These are phyloP conservation scores for Pythium pyrilobum DNA, from an alignment of 352 stramenopile genomes.

Conservation along the genomic window DNA sequence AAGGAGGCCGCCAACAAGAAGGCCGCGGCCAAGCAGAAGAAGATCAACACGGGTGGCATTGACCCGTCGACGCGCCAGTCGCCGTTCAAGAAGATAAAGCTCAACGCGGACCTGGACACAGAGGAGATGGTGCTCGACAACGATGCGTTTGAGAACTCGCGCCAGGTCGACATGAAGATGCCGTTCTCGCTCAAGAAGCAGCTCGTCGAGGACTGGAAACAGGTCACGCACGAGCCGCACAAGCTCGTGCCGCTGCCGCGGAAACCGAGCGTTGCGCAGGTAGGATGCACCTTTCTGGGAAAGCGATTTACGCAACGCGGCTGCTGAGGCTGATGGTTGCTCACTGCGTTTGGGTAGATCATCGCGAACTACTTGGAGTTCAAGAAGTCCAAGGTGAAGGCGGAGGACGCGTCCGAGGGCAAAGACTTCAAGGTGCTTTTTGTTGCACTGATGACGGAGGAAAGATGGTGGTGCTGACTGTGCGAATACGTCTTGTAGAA, in stretches of 20 bases:
- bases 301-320: too few species aligned
- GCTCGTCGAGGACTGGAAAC: constrained; percentile 89
- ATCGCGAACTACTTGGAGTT: constrained; percentile 76
- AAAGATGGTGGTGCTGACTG: too few species aligned
- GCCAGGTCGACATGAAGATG: constrained; percentile 76
- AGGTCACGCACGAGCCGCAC: constrained; percentile 69
- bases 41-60: constrained; percentile 56
- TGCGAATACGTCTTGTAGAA: too few species aligned
- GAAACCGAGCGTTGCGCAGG: constrained; percentile 60
- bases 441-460: background rate
- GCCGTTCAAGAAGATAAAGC: constrained; percentile 76
- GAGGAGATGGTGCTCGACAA: constrained; percentile 44
- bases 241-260: constrained; percentile 80
- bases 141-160: constrained; percentile 12
- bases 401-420: constrained; percentile 43
- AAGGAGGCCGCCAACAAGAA: constrained; percentile 18
- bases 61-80: constrained; percentile 50
- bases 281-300: too few species aligned
- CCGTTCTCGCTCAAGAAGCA: constrained; percentile 91
- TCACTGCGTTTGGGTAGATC: constrained; percentile 33
- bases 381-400: constrained; percentile 61
- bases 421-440: constrained; percentile 63
- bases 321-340: background rate
- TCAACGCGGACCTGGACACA: constrained; percentile 57
- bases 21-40: constrained; percentile 43